Conservation (phyloP, 192 early-diverging fungal species). For the Coemansia sp. region DNA sequence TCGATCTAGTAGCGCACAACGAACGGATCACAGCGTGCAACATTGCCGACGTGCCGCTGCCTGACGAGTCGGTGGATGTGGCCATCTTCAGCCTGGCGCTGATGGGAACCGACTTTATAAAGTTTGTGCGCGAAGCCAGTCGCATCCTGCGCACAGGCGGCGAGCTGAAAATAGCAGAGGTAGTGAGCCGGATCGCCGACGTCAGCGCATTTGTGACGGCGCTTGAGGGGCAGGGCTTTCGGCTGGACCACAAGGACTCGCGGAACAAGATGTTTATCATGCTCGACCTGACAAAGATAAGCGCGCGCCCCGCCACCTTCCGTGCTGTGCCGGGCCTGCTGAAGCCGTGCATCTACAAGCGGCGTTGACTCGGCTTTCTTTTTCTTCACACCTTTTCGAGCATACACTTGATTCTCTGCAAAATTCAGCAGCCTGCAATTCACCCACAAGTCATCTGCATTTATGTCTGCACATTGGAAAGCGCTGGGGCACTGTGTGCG, state of each 20-base stretch:
- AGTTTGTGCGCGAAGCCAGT: slow-evolving; percentile 86
- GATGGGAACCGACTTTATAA: slow-evolving; percentile 95
- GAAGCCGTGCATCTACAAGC: slow-evolving; percentile 67
- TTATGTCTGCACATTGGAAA: slow-evolving; percentile 1
- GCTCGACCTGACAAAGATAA: slow-evolving; percentile 73
- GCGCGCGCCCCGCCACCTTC: slow-evolving; percentile 28
- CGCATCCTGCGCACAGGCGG: slow-evolving; percentile 77
- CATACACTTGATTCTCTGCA: no score
- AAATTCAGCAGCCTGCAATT: no score
- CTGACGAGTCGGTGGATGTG: slow-evolving; percentile 69
- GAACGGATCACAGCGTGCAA: slow-evolving; percentile 85
- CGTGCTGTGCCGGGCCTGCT: slow-evolving; percentile 22
- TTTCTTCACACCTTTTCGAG: not conserved
- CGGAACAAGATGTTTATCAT: slow-evolving; percentile 95
- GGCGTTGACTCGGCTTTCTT: slow-evolving; percentile 21
- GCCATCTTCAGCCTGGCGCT: slow-evolving; percentile 89
- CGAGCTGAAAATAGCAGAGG: slow-evolving; percentile 92
- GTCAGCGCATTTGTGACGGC: slow-evolving; percentile 73
- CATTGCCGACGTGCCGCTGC: slow-evolving; percentile 85
- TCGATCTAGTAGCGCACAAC: slow-evolving; percentile 84
- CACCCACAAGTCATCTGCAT: no score
- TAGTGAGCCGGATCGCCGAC: slow-evolving; percentile 83
- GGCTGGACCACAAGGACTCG: slow-evolving; percentile 68
- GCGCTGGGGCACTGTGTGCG: not conserved
- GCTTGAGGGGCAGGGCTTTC: slow-evolving; percentile 76